These are phyloP conservation scores for Lactifluus echinatus DNA, from an alignment of 768 basidiomycete species.

Conservation along the genomic window DNA sequence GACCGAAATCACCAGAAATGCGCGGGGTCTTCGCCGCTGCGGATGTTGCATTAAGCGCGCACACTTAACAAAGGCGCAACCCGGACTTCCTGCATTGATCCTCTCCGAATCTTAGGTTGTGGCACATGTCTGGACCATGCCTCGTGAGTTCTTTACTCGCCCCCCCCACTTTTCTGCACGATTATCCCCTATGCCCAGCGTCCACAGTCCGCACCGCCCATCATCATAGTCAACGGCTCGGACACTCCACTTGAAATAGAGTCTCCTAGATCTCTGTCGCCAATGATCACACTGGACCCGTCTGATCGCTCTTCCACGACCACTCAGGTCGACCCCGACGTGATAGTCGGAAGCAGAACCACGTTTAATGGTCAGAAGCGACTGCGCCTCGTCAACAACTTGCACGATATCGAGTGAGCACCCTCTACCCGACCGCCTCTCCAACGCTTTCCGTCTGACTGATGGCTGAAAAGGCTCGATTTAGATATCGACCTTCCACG, in stretches of 20 bases:
- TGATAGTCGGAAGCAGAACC: neutral
- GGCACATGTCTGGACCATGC: neutral
- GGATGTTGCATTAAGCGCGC: neutral
- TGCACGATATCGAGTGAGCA: conserved; percentile 12
- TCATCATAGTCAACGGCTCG: neutral
- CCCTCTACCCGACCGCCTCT: no score
- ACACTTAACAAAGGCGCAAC: neutral
- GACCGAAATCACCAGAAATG: neutral
- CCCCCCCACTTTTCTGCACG: neutral
- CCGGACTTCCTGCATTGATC: neutral
- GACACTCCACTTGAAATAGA: neutral
- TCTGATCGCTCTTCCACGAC: neutral
- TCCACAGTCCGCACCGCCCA: neutral
- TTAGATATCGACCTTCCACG: conserved; percentile 25
- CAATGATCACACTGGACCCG: neutral
- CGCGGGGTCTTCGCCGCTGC: neutral
- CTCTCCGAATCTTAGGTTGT: conserved; percentile 1
- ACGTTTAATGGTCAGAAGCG: neutral
- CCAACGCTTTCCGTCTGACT: neutral
- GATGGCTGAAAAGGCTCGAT: conserved; percentile 4
- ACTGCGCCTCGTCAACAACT: neutral
- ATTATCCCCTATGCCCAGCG: neutral
- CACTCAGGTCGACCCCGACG: conserved; percentile 2
- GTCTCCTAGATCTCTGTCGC: neutral
- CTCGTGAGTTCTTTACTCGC: neutral